Evolutionary conservation across 2,329 filamentous ascomycete genomes (phyloP).

Genomic region (Ophiostoma sp.): DNA sequence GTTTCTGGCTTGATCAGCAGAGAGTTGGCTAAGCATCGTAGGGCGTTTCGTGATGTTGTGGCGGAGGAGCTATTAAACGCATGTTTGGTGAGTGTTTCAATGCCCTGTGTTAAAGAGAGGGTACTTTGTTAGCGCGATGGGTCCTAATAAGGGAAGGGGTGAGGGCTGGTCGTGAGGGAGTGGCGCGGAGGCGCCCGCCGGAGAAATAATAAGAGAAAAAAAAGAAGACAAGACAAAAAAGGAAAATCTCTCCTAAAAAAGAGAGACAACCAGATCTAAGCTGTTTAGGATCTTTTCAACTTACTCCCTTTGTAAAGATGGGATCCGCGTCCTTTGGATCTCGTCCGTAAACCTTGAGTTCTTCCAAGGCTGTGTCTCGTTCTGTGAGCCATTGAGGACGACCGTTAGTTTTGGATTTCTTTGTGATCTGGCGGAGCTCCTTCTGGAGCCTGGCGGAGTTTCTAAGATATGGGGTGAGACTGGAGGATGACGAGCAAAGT

Average conservation of each 20-base stretch:
- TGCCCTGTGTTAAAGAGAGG: constrained; percentile 58
- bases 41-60: constrained; percentile 69
- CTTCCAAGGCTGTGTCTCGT: constrained; percentile 59
- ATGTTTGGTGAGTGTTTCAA: constrained; percentile 69
- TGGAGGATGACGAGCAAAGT: background rate
- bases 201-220: background rate
- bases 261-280: background rate
- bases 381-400: constrained; percentile 48
- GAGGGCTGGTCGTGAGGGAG: background rate
- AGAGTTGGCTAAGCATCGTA: constrained; percentile 84
- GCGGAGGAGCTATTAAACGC: constrained; percentile 67
- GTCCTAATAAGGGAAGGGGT: background rate
- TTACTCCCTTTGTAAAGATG: constrained; percentile 78
- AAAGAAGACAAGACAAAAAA: background rate
- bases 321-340: constrained; percentile 71
- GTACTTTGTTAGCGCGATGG: constrained; percentile 18
- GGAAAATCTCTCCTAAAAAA: background rate
- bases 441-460: background rate
- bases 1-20: constrained; percentile 68
- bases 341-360: constrained; percentile 78
- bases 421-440: background rate
- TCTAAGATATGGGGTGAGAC: constrained; percentile 1
- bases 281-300: constrained; percentile 29
- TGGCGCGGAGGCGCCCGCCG: background rate
- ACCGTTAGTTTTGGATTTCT: background rate